Percentiles rank a stretch among this genome's conserved stretches.
These are phyloP conservation scores for Alternaria angustiovoidea DNA, from an alignment of 2,329 filamentous ascomycete species.

Conservation along the genomic window DNA sequence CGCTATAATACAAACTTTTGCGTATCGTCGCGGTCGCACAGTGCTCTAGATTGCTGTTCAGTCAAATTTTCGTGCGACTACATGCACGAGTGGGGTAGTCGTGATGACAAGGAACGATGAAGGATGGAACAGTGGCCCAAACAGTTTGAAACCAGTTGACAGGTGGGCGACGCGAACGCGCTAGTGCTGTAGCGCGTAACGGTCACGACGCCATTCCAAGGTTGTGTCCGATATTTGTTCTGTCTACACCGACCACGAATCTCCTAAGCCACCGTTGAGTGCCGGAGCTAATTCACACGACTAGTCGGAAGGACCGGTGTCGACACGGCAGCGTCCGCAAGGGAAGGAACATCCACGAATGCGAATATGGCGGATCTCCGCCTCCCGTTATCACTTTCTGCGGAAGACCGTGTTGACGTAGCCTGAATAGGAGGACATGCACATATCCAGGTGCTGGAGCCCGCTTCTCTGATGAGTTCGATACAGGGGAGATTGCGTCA, in stretches of 20 bases:
- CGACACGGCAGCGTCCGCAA: neutral
- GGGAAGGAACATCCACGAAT: neutral
- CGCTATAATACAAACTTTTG: neutral
- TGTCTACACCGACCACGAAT: neutral
- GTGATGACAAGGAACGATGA: conserved; percentile 4
- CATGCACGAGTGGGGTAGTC: neutral
- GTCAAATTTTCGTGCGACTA: neutral
- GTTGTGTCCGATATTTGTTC: neutral
- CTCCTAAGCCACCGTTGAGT: neutral
- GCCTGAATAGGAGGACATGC: neutral
- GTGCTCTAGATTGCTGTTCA: neutral
- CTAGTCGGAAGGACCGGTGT: neutral
- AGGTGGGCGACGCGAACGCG: neutral
- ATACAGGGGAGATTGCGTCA: neutral
- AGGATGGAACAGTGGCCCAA: neutral
- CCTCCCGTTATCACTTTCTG: neutral
- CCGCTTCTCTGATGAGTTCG: neutral
- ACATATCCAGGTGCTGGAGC: neutral
- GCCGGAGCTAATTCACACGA: neutral
- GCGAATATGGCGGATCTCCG: neutral
- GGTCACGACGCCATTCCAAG: neutral
- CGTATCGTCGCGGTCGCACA: neutral
- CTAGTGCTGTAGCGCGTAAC: neutral
- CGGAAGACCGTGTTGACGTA: neutral
- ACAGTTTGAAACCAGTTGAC: neutral